Evolutionary conservation across 2,329 filamentous ascomycete genomes (phyloP).

Genomic region (Fusarium mexicanum): DNA sequence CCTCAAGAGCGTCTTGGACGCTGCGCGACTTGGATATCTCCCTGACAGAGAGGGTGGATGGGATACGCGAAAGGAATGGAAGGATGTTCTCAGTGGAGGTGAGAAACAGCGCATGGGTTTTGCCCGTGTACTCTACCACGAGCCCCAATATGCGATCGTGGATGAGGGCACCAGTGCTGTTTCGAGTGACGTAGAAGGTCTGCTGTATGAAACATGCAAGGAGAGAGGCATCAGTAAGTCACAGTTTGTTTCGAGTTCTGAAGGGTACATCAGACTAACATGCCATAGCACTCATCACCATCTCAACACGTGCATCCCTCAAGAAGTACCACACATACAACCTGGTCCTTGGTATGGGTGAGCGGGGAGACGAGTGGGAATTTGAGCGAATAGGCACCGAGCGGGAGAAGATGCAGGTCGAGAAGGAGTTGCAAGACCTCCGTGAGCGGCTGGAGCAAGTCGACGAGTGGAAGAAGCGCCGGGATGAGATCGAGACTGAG

Average conservation of each 20-base stretch:
- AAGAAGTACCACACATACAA: constrained; percentile 97
- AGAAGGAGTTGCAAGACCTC: constrained; percentile 88
- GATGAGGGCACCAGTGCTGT: constrained; percentile 97
- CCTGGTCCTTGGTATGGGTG: constrained; percentile 82
- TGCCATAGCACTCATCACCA: constrained; percentile 81
- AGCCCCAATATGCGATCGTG: constrained; percentile 92
- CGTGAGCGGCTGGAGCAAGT: constrained; percentile 83
- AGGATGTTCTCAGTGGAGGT: constrained; percentile 94
- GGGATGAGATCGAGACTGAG: constrained; percentile 84
- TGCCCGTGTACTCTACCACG: constrained; percentile 90
- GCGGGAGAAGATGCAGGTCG: constrained; percentile 90
- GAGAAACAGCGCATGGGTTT: constrained; percentile 98
- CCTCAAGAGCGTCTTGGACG: constrained; percentile 80
- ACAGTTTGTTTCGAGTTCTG: background rate
- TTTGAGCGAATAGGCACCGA: constrained; percentile 94
- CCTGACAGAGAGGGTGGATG: constrained; percentile 93
- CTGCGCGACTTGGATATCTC: constrained; percentile 87
- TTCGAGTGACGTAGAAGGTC: constrained; percentile 90
- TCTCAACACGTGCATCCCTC: constrained; percentile 91
- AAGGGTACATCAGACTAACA: constrained; percentile 32
- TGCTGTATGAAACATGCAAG: constrained; percentile 93
- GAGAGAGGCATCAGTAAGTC: constrained; percentile 89
- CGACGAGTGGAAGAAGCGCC: constrained; percentile 81
- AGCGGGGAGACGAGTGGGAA: constrained; percentile 87
- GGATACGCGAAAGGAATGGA: constrained; percentile 98